Evolutionary conservation across 1,284 basidiomycete genomes (phyloP).

Genomic region (Papiliotrema nemorosa): DNA sequence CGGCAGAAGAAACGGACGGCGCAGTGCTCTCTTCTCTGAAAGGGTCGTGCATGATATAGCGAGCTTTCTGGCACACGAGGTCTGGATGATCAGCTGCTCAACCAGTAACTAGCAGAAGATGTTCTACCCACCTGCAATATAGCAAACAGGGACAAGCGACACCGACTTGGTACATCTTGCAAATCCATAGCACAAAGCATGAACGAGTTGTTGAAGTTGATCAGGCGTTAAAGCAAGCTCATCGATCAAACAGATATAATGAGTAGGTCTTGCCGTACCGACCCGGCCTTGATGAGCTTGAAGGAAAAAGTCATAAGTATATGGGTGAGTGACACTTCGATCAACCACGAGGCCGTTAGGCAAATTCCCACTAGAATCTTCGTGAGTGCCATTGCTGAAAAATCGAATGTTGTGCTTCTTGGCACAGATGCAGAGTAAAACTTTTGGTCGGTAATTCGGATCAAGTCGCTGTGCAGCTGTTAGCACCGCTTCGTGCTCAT

Average conservation of each 20-base stretch:
- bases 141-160: slow-evolving; percentile 47
- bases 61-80: slow-evolving; percentile 43
- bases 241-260: slow-evolving; percentile 43
- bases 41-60: slow-evolving; percentile 39
- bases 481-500: slow-evolving; percentile 43
- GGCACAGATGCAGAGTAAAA: slow-evolving; percentile 48
- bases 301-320: slow-evolving; percentile 46
- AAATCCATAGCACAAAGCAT: slow-evolving; percentile 48
- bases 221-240: slow-evolving; percentile 42
- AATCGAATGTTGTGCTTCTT: slow-evolving; percentile 51
- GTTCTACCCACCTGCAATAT: slow-evolving; percentile 13
- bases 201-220: slow-evolving; percentile 40
- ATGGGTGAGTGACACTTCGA: slow-evolving; percentile 48
- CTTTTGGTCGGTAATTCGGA: slow-evolving; percentile 41
- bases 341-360: slow-evolving; percentile 49
- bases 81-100: slow-evolving; percentile 15
- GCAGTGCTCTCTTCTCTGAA: slow-evolving; percentile 10
- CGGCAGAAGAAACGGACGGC: slow-evolving; percentile 31
- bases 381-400: slow-evolving; percentile 40
- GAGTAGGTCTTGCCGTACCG: slow-evolving; percentile 50
- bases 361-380: slow-evolving; percentile 49
- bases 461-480: slow-evolving; percentile 14
- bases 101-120: no score
- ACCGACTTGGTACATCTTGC: slow-evolving; percentile 51
- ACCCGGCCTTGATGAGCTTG: slow-evolving; percentile 45